Conservation (phyloP, 1,284 basidiomycete genomes). For the Ceratobasidium sp. region DNA sequence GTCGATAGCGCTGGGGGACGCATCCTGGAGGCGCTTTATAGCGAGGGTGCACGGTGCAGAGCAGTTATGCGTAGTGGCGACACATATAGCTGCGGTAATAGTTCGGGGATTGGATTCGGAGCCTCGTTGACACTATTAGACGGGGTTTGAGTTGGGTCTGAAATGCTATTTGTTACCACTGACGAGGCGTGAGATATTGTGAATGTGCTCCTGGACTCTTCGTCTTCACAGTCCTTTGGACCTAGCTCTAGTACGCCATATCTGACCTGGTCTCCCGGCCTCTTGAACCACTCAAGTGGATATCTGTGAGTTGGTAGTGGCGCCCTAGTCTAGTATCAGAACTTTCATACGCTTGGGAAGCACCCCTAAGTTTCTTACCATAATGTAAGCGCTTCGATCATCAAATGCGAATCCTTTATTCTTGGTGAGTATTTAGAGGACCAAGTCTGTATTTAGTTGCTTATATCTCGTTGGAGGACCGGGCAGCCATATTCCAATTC, state of each 20-base stretch:
- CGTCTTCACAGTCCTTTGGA: not conserved
- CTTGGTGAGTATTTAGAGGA: too few relatives aligned
- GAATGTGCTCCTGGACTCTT: conserved; percentile 9
- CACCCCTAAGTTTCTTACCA: too few relatives aligned
- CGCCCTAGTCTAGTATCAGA: too few relatives aligned
- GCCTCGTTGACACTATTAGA: not conserved
- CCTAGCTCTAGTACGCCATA: not conserved
- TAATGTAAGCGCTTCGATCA: too few relatives aligned
- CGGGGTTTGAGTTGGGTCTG: too few relatives aligned
- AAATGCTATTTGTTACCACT: not conserved
- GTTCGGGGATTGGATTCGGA: not conserved
- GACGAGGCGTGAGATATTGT: conserved; percentile 31
- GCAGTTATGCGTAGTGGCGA: not conserved
- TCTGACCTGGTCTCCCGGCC: conserved; percentile 5
- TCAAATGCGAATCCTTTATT: too few relatives aligned
- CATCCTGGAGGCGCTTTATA: not conserved
- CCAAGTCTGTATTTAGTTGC: too few relatives aligned
- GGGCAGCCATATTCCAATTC: too few relatives aligned
- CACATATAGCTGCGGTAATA: too few relatives aligned
- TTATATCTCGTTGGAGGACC: too few relatives aligned
- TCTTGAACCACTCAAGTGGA: conserved; percentile 10
- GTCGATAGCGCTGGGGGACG: not conserved
- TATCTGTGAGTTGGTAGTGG: too few relatives aligned
- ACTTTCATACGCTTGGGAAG: too few relatives aligned
- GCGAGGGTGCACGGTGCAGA: not conserved